phyloP scores from a whole-genome alignment of 768 basidiomycete genomes.

The Lactarius pseudohatsudake region DNA sequence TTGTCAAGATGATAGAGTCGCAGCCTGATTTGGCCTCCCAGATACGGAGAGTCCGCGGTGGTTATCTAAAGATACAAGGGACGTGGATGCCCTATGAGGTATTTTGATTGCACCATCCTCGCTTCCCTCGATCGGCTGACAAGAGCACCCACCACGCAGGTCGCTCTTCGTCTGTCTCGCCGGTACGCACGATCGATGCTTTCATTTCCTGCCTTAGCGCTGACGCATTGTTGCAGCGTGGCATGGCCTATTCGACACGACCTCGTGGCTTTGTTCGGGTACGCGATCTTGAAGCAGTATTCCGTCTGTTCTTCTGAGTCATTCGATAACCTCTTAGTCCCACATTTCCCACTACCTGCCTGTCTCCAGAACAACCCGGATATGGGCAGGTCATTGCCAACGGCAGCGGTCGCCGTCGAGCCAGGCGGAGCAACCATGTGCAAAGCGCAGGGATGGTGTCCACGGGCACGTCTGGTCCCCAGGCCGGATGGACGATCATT shows the following conservation, averaged over 20 bases:
- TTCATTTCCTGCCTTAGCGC: neutral
- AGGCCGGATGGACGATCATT: slow-evolving; percentile 29
- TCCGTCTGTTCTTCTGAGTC: slow-evolving; percentile 22
- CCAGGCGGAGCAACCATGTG: slow-evolving; percentile 24
- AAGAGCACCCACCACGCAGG: slow-evolving; percentile 42
- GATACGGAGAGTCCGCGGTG: slow-evolving; percentile 81
- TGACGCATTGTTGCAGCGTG: slow-evolving; percentile 51
- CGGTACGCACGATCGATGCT: slow-evolving; percentile 49
- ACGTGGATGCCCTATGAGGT: slow-evolving; percentile 95
- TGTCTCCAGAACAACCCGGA: slow-evolving; percentile 83
- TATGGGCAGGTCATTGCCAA: slow-evolving; percentile 78
- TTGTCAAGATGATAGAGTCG: slow-evolving; percentile 90
- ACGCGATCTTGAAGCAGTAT: slow-evolving; percentile 29
- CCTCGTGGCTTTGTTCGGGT: slow-evolving; percentile 88
- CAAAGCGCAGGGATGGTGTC: slow-evolving; percentile 18
- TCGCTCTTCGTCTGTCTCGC: slow-evolving; percentile 75
- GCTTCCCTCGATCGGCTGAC: slow-evolving; percentile 20
- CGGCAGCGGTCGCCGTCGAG: slow-evolving; percentile 25
- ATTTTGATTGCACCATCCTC: slow-evolving; percentile 28
- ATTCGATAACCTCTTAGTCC: slow-evolving; percentile 48
- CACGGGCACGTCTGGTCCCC: slow-evolving; percentile 21
- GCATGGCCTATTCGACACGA: slow-evolving; percentile 88
- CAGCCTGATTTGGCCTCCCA: slow-evolving; percentile 83
- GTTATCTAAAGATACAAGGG: slow-evolving; percentile 89
- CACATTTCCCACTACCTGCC: slow-evolving; percentile 78